Base-by-base conservation (phyloP, 352 stramenopile genomes). In the Aphanomyces invadans region DNA sequence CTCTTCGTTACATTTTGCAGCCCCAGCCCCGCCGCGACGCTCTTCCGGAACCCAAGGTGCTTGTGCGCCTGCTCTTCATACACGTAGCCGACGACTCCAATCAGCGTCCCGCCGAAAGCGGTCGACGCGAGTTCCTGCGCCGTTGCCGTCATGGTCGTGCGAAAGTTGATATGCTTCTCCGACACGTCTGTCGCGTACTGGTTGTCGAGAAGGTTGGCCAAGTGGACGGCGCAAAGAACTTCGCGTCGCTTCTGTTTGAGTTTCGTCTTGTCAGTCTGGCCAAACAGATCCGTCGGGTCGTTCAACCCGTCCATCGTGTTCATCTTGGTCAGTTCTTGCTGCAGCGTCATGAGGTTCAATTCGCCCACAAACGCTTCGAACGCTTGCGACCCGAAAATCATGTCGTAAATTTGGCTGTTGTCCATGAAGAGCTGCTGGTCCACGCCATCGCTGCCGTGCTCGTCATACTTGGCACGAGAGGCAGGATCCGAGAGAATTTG, bases 361-460 rank as follows among this genome's bases (percentile, higher is more conserved):
- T 79, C 70, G 54, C 86, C 86, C 49, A 90, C 52, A 60, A 85
- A 89, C 64, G 83, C 64, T 51, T 80, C 73, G 62, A 95, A 95
- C 62, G 88, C 80, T 62, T 92, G 82, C 44, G 71, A 85, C 36
- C 86, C 86, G 75, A 95, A 95, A 48, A 95, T 76, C 71, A 91
- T 90, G 36, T 85, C 79, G 71, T 88, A 91, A 11, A 26, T 77
- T 61, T 42, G 80, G 74, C 52, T 70, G 45, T 65, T 65, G 68
- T 92, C 83, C 38, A 87, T 66, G 17, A 78, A 71, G n/a, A 55
- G n/a, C 15, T 65, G 44, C 46, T 63, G 64, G 38, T 67, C 68
- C 32, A 73, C 56, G 56, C 70, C 77, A 19, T 74, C 55, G 21
- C 64, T 68, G 21, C 77, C 77, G 4, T 79, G 63, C 28, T 68